Evolutionary conservation across 352 stramenopile genomes (phyloP).

Genomic region (Phytophthora foliorum): DNA sequence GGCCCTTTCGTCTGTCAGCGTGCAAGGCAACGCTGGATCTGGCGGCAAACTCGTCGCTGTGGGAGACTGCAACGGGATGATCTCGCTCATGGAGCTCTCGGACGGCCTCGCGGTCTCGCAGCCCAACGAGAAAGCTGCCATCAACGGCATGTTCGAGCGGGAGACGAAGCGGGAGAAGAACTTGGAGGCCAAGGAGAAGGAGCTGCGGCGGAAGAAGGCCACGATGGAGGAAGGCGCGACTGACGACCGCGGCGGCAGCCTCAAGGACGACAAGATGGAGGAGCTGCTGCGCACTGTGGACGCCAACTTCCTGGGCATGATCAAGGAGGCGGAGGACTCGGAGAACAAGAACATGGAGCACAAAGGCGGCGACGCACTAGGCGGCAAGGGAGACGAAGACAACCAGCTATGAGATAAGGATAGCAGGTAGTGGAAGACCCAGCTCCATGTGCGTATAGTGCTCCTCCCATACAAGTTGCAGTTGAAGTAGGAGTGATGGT

Average conservation of each 20-base stretch:
- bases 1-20: slow-evolving; percentile 92
- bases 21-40: slow-evolving; percentile 92
- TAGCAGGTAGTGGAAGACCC: too few relatives aligned
- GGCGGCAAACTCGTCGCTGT: slow-evolving; percentile 96
- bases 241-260: slow-evolving; percentile 62
- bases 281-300: slow-evolving; percentile 94
- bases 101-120: slow-evolving; percentile 92
- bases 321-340: slow-evolving; percentile 96
- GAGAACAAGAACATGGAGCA: slow-evolving; percentile 92
- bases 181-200: slow-evolving; percentile 91
- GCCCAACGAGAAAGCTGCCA: slow-evolving; percentile 95
- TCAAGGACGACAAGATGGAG: slow-evolving; percentile 96
- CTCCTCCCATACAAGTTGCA: background rate
- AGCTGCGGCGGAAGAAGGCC: slow-evolving; percentile 87
- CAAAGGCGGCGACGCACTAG: slow-evolving; percentile 56
- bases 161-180: slow-evolving; percentile 98
- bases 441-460: too few relatives aligned
- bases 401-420: slow-evolving; percentile 21
- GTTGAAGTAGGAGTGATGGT: slow-evolving; percentile 64
- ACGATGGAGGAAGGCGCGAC: slow-evolving; percentile 85
- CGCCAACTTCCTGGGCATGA: slow-evolving; percentile 96
- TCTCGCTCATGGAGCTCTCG: slow-evolving; percentile 96
- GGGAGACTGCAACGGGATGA: slow-evolving; percentile 96
- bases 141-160: slow-evolving; percentile 97
- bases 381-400: slow-evolving; percentile 47